Percentiles rank a stretch among this genome's conserved stretches.
Conservation (phyloP, 306 rosid genomes). For the Citrullus mucosospermus region DNA sequence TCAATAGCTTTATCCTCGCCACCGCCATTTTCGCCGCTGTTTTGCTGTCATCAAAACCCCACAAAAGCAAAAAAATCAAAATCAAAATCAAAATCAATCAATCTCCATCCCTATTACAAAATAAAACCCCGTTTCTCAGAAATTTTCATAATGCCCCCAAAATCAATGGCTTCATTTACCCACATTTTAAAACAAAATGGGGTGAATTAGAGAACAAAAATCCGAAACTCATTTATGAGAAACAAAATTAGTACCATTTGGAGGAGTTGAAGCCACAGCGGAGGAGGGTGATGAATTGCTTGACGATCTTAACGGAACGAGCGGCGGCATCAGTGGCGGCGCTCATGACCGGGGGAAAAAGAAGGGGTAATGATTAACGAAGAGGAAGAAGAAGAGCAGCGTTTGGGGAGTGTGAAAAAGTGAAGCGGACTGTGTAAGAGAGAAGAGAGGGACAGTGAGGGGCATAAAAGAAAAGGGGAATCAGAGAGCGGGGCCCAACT, state of each 20-base stretch:
- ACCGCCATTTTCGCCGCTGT: slow-evolving; percentile 98
- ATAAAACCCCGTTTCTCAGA: background rate
- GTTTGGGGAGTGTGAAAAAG: background rate
- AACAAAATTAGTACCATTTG: slow-evolving; percentile 47
- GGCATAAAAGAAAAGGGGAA: background rate
- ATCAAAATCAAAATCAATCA: background rate
- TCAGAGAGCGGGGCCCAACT: background rate
- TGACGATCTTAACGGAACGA: slow-evolving; percentile 49
- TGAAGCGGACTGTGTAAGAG: background rate
- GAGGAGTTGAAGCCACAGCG: slow-evolving; percentile 71
- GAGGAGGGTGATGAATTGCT: slow-evolving; percentile 50
- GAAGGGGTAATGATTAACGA: background rate
- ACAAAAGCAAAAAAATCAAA: background rate
- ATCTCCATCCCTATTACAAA: background rate
- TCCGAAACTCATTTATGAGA: background rate
- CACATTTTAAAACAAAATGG: background rate
- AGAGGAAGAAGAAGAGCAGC: background rate
- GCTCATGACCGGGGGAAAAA: slow-evolving; percentile 34
- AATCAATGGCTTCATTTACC: background rate
- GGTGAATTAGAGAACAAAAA: background rate
- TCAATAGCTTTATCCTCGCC: slow-evolving; percentile 87
- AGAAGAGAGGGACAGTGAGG: background rate
- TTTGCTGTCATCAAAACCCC: slow-evolving; percentile 39
- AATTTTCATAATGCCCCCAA: background rate
- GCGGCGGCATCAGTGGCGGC: slow-evolving; percentile 35